Evolutionary conservation across 192 early-diverging fungal genomes (phyloP), one percentile per base, ranked within the genome.

Genomic region (Coemansia sp.): DNA sequence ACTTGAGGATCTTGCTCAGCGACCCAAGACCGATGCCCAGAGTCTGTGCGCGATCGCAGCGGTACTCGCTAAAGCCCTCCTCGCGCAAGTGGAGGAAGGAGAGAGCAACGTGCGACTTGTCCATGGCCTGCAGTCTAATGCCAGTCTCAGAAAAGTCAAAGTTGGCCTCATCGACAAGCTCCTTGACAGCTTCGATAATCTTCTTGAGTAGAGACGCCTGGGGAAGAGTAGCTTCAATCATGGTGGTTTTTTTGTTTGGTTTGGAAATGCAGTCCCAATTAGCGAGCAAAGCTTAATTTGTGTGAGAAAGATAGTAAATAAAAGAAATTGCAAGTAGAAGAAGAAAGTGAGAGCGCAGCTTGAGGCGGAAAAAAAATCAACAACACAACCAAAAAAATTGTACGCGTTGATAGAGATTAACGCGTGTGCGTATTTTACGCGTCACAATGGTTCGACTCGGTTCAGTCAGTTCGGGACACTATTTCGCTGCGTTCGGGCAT

Each of bases 121-220:
- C 96, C 97, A 99, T 99, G 64, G 97, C 94, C 86, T 99, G 97
- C 7, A 99, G 87, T 29, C 90, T 87, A 63, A 99, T 94, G 72
- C 97, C 97, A 36, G 92, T 86, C 76, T 98, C 96, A 60, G 86
- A 92, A 82, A 95, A 99, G 75, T 99, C 97, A 86, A 99, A 95
- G 90, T 99, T 99, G 73, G 91, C 93, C 76, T 99, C 95, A 25
- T 90, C 87, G 67, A 99, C 94, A 63, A 99, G 89, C 71, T 99
- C 97, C 86, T 98, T 99, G 85, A 99, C 86, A 51, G 97, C 95
- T 71, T 98, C 96, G 74, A 98, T 87, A 68, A 96, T 85, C 86
- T 92, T 92, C 87, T 97, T 98, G 80, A 98, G 90, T 72, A 95
- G 86, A 46, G 88, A 84, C 48, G 91, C 95, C 87, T 94, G 87